phyloP scores from a whole-genome alignment of 164 flowering plant species.

The Brasenia schreberi region DNA sequence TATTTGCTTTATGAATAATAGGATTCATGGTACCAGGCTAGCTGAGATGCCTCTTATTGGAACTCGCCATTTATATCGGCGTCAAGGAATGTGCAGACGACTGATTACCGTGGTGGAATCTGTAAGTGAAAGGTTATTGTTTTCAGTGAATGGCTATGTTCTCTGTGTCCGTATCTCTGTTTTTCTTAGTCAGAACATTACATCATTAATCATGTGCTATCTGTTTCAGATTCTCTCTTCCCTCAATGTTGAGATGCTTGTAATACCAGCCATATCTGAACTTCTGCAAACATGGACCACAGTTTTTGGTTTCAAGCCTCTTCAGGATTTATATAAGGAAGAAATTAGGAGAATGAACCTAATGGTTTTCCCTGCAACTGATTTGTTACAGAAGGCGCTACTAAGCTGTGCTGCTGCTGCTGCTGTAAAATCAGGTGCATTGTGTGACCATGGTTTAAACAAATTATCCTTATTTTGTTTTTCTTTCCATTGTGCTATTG shows the following conservation, averaged over 20 bases:
- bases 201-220: not conserved
- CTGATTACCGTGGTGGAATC: slow-evolving; percentile 74
- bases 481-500: not conserved
- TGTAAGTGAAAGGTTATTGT: slow-evolving; percentile 17
- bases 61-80: slow-evolving; percentile 85
- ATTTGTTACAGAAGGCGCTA: slow-evolving; percentile 65
- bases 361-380: slow-evolving; percentile 85
- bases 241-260: slow-evolving; percentile 64
- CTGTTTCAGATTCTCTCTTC: slow-evolving; percentile 47
- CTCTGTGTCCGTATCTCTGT: not conserved
- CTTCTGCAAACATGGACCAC: slow-evolving; percentile 75
- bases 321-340: slow-evolving; percentile 55
- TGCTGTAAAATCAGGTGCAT: slow-evolving; percentile 9
- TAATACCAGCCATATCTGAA: slow-evolving; percentile 86
- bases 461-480: too few species aligned
- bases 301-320: slow-evolving; percentile 60
- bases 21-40: slow-evolving; percentile 80
- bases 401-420: slow-evolving; percentile 17
- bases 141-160: not conserved
- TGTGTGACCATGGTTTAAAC: not conserved
- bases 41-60: slow-evolving; percentile 99
- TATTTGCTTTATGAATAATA: slow-evolving; percentile 9
- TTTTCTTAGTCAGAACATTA: not conserved
- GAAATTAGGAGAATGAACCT: slow-evolving; percentile 70
- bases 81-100: slow-evolving; percentile 97